phyloP scores from a whole-genome alignment of 768 basidiomycete genomes.

The Tulasnella sp. region DNA sequence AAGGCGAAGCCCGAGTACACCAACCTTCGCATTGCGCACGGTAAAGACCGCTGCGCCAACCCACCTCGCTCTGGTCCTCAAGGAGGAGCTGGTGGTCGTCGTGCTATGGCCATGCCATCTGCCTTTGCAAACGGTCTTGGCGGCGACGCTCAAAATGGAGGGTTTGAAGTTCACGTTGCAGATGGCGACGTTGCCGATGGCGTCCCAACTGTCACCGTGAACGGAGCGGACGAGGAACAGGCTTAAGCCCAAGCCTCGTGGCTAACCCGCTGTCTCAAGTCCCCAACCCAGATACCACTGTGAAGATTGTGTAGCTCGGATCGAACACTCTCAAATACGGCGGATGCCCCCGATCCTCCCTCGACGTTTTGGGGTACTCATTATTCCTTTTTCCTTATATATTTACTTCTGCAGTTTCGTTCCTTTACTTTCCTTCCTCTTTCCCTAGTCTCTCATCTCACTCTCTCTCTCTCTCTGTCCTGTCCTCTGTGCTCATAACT shows the following conservation, averaged over 20 bases:
- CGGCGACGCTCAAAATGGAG: constrained; percentile 20
- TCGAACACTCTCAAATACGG: not conserved
- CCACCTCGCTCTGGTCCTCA: constrained; percentile 55
- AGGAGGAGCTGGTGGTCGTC: constrained; percentile 27
- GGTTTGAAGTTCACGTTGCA: constrained; percentile 25
- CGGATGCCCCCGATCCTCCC: constrained; percentile 12
- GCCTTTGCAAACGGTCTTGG: constrained; percentile 8
- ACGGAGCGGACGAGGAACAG: constrained; percentile 16
- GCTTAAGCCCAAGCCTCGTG: not conserved
- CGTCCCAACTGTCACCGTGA: constrained; percentile 23
- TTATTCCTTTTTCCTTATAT: constrained; percentile 15
- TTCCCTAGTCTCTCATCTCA: not conserved
- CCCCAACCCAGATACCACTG: constrained; percentile 7
- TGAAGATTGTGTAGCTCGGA: constrained; percentile 9
- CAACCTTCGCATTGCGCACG: constrained; percentile 85
- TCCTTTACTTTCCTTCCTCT: not conserved
- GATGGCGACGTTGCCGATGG: constrained; percentile 8
- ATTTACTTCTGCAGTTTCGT: constrained; percentile 2
- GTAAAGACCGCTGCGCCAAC: constrained; percentile 94
- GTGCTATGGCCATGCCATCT: constrained; percentile 15
- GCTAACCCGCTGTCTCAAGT: not conserved
- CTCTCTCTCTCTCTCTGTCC: constrained; percentile 6
- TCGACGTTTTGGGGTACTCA: constrained; percentile 13
- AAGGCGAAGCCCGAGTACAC: constrained; percentile 89
- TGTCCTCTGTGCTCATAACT: constrained; percentile 15